Base-by-base conservation (phyloP, 306 rosid species). In the Quercus ilex region DNA sequence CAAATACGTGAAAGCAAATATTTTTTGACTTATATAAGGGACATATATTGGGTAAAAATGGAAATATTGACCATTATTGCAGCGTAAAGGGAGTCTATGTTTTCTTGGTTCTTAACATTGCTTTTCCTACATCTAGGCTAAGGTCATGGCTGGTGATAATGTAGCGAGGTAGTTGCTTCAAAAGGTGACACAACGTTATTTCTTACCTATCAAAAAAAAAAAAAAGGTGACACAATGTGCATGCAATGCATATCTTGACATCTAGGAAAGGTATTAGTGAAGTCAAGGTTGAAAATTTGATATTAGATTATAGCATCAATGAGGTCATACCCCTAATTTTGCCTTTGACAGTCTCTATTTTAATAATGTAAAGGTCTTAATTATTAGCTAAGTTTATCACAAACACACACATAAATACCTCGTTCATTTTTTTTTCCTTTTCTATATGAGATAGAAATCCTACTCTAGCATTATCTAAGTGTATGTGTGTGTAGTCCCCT, bases 121-220 rank as follows among this genome's bases (percentile, higher is more conserved):
- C 43, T 78, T 79, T 78, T 69, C 49, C 74, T 73, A 46, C 85
- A 38, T 86, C 31, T 77, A 94, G 97, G 99, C 97, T 76, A 94
- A 92, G 91, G 99, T 97, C 82, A 91, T 94, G 99, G 97, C 97
- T 68, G 97, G 99, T 78, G 97, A 94, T 86, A 90, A 80, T 80
- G 89, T 91, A 76, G 91, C 89, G 19, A 90, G 99, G 87, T 90
- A 90, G 58, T 88, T 94, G 89, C 89, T 94, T 75, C 97, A 94
- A 78, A 94, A 92, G 85, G 90, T 92, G 99, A 71, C 92, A 68
- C 93, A 92, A 77, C 85, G 93, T 81, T 23, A 23, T 23, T 23
- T 23, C 25, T 23, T 23, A 23, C 25, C 25, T 23, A 23, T 23
- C 25, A 23, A 23, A 23, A 23, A 23, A 23, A 23, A 23, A 23